Percentiles rank a stretch among this genome's conserved stretches.
phyloP scores from a whole-genome alignment of 106 monocot genomes.

The Triglochin maritima region DNA sequence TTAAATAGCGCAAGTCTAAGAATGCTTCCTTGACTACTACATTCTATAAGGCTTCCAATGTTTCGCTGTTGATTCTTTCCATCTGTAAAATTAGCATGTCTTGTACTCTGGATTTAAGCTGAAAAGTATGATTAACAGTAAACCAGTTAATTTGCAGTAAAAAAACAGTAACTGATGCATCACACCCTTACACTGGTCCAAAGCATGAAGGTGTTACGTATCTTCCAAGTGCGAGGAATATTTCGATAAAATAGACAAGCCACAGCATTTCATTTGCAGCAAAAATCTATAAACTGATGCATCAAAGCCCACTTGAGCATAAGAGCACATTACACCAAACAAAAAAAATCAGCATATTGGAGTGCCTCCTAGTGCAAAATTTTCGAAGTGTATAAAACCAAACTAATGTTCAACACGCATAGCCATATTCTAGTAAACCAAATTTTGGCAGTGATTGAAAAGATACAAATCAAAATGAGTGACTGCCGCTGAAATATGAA shows the following conservation, averaged over 20 bases:
- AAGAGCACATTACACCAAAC: background rate
- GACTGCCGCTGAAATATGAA: background rate
- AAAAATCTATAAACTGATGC: background rate
- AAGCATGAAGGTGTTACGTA: background rate
- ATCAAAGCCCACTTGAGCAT: background rate
- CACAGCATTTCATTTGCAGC: too few relatives aligned
- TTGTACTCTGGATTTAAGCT: constrained; percentile 61
- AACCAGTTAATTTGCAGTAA: background rate
- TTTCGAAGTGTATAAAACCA: too few relatives aligned
- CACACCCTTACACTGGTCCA: background rate
- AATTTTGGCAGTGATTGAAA: background rate
- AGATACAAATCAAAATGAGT: background rate
- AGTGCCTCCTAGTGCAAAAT: too few relatives aligned
- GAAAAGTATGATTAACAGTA: constrained; percentile 1
- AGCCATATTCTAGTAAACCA: background rate
- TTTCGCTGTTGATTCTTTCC: constrained; percentile 28
- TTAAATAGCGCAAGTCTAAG: too few relatives aligned
- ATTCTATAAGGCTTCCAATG: background rate
- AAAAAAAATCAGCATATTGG: too few relatives aligned
- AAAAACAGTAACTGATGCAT: background rate
- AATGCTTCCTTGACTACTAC: background rate
- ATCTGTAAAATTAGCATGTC: constrained; percentile 48
- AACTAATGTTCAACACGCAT: background rate
- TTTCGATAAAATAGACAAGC: background rate
- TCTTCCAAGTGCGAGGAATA: background rate